These are phyloP conservation scores for Alisma plantagoaquatica DNA, from an alignment of 106 monocot genomes.

Conservation along the genomic window DNA sequence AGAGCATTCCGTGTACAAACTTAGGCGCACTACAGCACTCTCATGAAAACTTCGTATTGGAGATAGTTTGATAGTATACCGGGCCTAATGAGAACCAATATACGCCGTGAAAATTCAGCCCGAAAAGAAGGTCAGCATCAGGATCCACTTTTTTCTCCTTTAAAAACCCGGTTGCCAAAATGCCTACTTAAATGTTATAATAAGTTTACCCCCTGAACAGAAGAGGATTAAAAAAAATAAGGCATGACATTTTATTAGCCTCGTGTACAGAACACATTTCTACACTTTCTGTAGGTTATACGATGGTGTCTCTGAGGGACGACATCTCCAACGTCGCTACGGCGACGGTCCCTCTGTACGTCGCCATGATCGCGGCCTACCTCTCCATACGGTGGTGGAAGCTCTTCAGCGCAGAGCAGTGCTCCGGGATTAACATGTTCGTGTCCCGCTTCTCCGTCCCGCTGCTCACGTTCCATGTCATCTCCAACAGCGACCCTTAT, in stretches of 20 bases:
- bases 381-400: conserved; percentile 61
- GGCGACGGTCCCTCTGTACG: conserved; percentile 53
- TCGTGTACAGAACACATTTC: too few relatives aligned
- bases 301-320: conserved; percentile 53
- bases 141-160: conserved; percentile 4
- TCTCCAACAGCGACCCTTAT: conserved; percentile 63
- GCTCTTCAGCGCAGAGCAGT: conserved; percentile 50
- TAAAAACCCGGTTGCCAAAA: neutral
- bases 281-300: too few relatives aligned
- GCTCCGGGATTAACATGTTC: conserved; percentile 68
- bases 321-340: conserved; percentile 47
- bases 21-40: too few relatives aligned
- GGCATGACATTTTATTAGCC: too few relatives aligned
- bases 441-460: conserved; percentile 69
- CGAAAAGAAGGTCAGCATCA: conserved; percentile 8
- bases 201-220: conserved; percentile 2
- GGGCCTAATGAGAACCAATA: too few relatives aligned
- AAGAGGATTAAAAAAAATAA: too few relatives aligned
- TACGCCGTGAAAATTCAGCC: too few relatives aligned
- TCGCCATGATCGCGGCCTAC: conserved; percentile 55
- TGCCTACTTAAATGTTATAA: neutral
- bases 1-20: too few relatives aligned
- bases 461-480: conserved; percentile 57
- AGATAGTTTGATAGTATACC: too few relatives aligned
- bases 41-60: too few relatives aligned